Base-by-base conservation (phyloP, 208 protist genomes). In the Porcisia hertigi region DNA sequence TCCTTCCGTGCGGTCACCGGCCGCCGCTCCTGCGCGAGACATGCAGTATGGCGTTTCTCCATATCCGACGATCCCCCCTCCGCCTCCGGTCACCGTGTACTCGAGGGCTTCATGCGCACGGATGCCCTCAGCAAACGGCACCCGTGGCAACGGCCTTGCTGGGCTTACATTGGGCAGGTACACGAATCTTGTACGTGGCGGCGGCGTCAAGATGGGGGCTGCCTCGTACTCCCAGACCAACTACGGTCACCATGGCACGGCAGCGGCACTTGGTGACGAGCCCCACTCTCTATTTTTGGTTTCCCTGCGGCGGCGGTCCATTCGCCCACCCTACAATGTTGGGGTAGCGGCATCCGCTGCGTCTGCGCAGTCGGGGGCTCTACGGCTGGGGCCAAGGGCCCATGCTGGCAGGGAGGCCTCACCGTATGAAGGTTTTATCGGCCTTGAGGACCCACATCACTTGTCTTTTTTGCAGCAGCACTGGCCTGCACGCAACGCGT, bases 11-110 rank as follows among this genome's bases (percentile, higher is more conserved):
- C 43, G 4, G 47, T 41, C 30, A 25, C 3, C 66, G 25, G 47
- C 47, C 12, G 47, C 66, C 12, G 47, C 66, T 16, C 41, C 63
- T 34, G 36, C 63, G 41, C 63, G 39, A 49, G 63, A 20, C 23
- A 30, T 16, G 23, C 20, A 47, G 63, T 30, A 67, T 12, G 23
- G 41, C 47, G 36, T 8, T 23, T 43, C 41, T 9, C 63, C 41
- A 67, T 71, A 20, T 23, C 66, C 45, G 25, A 7, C 9, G 36
- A 18, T 72, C 18, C 52, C 43, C 49, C 69, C 69, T 7, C 69
- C 69, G 20, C 69, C 69, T 23, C 69, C 69, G 3, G 69, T 72
- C 53, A 49, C 47, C 18, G 53, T 53, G 1, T 72, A 72, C 69
- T 16, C 53, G 34, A 1, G 34, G 14, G 69, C 25, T 47, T 60